Percentiles rank a stretch among this genome's conserved stretches.
phyloP scores from a whole-genome alignment of 495 filamentous ascomycete genomes.

The Tuber melanosporum region DNA sequence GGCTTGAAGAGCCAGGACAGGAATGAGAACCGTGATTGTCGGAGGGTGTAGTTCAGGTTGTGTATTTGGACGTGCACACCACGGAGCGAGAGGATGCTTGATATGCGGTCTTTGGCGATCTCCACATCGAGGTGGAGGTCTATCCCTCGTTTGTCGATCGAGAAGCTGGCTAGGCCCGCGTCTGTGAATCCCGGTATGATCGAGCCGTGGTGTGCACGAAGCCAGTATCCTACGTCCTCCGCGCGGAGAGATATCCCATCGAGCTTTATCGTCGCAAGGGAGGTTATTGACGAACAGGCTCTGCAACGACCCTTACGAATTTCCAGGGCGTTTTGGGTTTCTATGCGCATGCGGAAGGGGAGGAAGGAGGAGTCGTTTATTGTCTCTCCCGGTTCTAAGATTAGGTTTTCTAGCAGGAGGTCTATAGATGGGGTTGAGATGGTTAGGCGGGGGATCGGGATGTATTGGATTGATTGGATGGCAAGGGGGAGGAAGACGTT shows the following conservation, averaged over 20 bases:
- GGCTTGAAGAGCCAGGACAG: conserved; percentile 80
- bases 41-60: conserved; percentile 72
- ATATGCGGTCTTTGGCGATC: conserved; percentile 63
- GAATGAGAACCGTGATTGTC: conserved; percentile 66
- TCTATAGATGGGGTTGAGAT: conserved; percentile 75
- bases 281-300: conserved; percentile 55
- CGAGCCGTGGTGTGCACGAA: conserved; percentile 56
- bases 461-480: conserved; percentile 68
- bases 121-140: conserved; percentile 81
- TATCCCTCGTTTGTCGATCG: conserved; percentile 75
- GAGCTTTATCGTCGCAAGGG: conserved; percentile 66
- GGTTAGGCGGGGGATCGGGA: conserved; percentile 83
- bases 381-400: conserved; percentile 79
- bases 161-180: conserved; percentile 76
- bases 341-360: conserved; percentile 70
- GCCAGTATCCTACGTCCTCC: conserved; percentile 75
- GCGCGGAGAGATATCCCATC: conserved; percentile 75
- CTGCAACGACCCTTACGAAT: conserved; percentile 74
- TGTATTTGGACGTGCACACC: conserved; percentile 73
- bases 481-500: conserved; percentile 74
- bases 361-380: conserved; percentile 84
- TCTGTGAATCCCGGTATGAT: conserved; percentile 60
- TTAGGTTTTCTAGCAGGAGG: conserved; percentile 79
- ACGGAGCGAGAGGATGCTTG: conserved; percentile 72
- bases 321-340: conserved; percentile 79